phyloP scores from a whole-genome alignment of 371 early-diverging fungal species.

The Apophysomyces variabilis region DNA sequence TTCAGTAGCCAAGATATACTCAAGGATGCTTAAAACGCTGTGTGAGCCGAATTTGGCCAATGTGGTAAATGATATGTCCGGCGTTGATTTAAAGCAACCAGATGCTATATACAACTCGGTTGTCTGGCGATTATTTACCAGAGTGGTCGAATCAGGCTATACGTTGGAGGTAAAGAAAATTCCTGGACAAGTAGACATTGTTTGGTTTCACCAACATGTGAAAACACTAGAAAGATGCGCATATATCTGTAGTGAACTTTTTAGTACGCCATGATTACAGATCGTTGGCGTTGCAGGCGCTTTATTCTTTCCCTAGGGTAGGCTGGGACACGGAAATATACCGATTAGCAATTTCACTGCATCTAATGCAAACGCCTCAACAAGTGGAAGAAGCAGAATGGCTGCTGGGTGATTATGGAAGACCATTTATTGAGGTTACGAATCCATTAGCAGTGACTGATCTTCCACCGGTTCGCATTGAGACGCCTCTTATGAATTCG shows the following conservation, averaged over 20 bases:
- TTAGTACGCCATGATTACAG: constrained; percentile 28
- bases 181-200: background rate
- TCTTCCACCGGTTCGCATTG: constrained; percentile 31
- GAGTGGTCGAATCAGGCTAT: constrained; percentile 48
- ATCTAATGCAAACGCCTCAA: constrained; percentile 38
- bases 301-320: constrained; percentile 39
- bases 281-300: constrained; percentile 37
- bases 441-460: constrained; percentile 40
- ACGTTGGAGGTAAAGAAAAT: constrained; percentile 30
- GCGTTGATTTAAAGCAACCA: constrained; percentile 8
- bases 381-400: constrained; percentile 42
- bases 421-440: constrained; percentile 37
- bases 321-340: constrained; percentile 43
- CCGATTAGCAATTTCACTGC: constrained; percentile 38
- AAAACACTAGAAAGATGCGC: constrained; percentile 27
- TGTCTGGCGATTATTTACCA: constrained; percentile 43
- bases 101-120: constrained; percentile 30
- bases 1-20: constrained; percentile 35
- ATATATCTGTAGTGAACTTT: constrained; percentile 28
- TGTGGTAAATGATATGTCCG: constrained; percentile 31
- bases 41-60: constrained; percentile 32
- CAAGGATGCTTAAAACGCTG: constrained; percentile 35
- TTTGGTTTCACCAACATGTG: background rate
- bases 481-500: constrained; percentile 38
- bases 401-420: constrained; percentile 41